These are phyloP conservation scores for Fusarium sp. DNA, from an alignment of 2,329 filamentous ascomycete genomes.

Conservation along the genomic window DNA sequence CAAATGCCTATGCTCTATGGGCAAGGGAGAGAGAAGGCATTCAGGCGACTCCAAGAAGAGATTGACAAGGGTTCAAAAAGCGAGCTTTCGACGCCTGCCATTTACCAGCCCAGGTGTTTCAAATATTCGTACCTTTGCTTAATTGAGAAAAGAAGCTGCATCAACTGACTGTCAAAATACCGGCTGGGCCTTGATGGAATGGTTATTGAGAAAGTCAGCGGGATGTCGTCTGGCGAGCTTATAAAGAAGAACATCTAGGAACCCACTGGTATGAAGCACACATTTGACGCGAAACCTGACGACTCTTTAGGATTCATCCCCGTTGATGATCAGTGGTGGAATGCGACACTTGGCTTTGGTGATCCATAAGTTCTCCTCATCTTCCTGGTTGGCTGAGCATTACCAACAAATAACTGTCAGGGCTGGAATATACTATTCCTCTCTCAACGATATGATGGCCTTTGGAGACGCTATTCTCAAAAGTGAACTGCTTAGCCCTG, in stretches of 20 bases:
- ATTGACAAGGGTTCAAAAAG: not conserved
- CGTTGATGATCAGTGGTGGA: slow-evolving; percentile 16
- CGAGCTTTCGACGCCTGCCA: not conserved
- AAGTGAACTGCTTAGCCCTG: not conserved
- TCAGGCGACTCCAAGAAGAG: not conserved
- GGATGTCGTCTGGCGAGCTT: slow-evolving; percentile 5
- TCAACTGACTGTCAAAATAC: not conserved
- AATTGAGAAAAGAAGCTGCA: not conserved
- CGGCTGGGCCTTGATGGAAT: not conserved
- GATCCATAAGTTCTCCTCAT: slow-evolving; percentile 1
- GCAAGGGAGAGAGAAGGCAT: not conserved
- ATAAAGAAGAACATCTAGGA: slow-evolving; percentile 17
- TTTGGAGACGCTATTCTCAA: slow-evolving; percentile 7
- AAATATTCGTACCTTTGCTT: not conserved
- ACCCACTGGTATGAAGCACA: slow-evolving; percentile 4
- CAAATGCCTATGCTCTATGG: not conserved
- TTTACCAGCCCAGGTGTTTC: not conserved
- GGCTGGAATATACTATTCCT: slow-evolving; percentile 12
- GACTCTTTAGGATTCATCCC: slow-evolving; percentile 9
- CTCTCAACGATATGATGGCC: slow-evolving; percentile 1
- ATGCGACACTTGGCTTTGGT: slow-evolving; percentile 9
- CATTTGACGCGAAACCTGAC: not conserved
- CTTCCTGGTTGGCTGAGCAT: fast-evolving
- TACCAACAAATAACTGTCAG: not conserved
- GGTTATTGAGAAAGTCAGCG: slow-evolving; percentile 18